Evolutionary conservation across 176 grass and related monocot genomes (phyloP), one percentile per base, ranked within the genome.

Genomic region (Typha latifolia): DNA sequence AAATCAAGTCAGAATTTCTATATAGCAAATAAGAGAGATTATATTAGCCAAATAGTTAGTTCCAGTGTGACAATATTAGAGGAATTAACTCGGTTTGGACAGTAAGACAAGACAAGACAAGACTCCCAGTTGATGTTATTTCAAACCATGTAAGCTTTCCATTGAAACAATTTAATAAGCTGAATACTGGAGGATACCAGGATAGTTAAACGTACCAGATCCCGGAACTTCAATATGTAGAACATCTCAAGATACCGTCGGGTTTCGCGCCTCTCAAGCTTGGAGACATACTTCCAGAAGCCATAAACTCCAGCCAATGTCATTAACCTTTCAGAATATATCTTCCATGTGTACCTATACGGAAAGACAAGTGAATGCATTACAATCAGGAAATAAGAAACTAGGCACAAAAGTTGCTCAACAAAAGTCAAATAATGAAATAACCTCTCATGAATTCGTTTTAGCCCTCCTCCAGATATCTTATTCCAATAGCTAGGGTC

Each of bases 301-400:
- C 93, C 82, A 62, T 97, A 97, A 51, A 97, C 93, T 32, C 93
- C 88, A 62, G 93, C 82, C 51, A 97, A 14, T 67, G 85, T 97
- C 93, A 97, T 86, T 72, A 97, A 65, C 72, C 93, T 97, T 75
- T 92, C 88, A 0, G 93, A 97, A 77, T 97, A 97, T 47, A 86
- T 91, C 69, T 86, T 97, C 93, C 93, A 97, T 70, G 93, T 97
- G 70, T 92, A 92, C 78, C 93, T 97, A 70, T 11, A 19, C 32
- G 2, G 19, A 59, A 66, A n/a, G 49, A 71, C 69, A 24, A 69
- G 51, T 12, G 19, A 62, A 49, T 29, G 63, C 4, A 72, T 4
- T 68, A 52, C 23, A 51, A 74, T 72, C 13, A 27, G 50, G 18
- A 56, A 16, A 14, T 4, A 11, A 67, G 24, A 75, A 5, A 75